Evolutionary conservation across 1,139 yeast species (phyloP).

Genomic region (Yamadazyma epiphylla): DNA sequence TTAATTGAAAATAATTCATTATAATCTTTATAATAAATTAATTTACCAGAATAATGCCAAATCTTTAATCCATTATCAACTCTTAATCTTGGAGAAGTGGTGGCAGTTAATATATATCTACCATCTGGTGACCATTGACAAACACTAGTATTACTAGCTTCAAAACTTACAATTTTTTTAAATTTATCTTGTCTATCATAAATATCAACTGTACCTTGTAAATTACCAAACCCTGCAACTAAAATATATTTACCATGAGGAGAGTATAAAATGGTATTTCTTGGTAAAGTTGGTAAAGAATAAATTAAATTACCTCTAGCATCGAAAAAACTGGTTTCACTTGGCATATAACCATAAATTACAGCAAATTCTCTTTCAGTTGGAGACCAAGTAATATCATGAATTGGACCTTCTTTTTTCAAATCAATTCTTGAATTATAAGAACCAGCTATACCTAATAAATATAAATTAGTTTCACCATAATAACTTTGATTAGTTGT

Average conservation of each 20-base stretch:
- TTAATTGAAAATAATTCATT: slow-evolving; percentile 75
- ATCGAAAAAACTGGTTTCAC: slow-evolving; percentile 91
- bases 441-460: slow-evolving; percentile 88
- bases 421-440: slow-evolving; percentile 86
- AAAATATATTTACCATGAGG: slow-evolving; percentile 91
- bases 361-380: slow-evolving; percentile 96
- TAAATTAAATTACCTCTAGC: slow-evolving; percentile 87
- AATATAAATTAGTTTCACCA: slow-evolving; percentile 91
- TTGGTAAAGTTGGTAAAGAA: slow-evolving; percentile 80
- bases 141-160: slow-evolving; percentile 90
- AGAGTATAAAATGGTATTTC: slow-evolving; percentile 87
- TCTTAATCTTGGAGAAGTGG: slow-evolving; percentile 93
- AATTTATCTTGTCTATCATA: slow-evolving; percentile 91
- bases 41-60: slow-evolving; percentile 88
- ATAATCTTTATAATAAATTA: slow-evolving; percentile 74
- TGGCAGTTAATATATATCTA: slow-evolving; percentile 86
- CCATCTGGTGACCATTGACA: slow-evolving; percentile 99
- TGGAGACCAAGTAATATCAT: slow-evolving; percentile 97
- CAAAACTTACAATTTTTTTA: slow-evolving; percentile 72
- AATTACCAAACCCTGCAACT: slow-evolving; percentile 96
- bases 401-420: slow-evolving; percentile 93
- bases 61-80: slow-evolving; percentile 94
- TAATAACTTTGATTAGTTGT: slow-evolving; percentile 90
- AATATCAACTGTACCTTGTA: slow-evolving; percentile 94
- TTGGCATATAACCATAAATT: slow-evolving; percentile 96